phyloP scores from a whole-genome alignment of 495 filamentous ascomycete species.

The Aspergillus leporis region DNA sequence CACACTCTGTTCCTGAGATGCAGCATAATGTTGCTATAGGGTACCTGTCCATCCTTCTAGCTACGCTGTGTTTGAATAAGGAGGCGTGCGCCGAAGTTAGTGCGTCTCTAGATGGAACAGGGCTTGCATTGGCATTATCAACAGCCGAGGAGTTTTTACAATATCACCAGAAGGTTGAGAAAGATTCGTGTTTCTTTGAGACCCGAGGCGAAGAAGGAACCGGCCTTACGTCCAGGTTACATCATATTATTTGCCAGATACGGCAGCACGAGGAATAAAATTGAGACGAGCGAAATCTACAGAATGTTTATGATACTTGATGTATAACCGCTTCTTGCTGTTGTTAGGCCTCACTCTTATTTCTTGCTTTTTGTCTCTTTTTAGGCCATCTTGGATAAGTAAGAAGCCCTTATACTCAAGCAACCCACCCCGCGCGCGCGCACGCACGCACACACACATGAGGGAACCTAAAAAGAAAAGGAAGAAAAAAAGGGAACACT shows the following conservation, averaged over 20 bases:
- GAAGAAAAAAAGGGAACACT: no score
- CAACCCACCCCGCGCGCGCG: no score
- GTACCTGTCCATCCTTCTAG: slow-evolving; percentile 83
- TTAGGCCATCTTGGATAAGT: neutral
- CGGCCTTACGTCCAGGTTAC: slow-evolving; percentile 60
- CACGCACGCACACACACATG: no score
- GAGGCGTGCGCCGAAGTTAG: slow-evolving; percentile 53
- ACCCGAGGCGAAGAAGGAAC: slow-evolving; percentile 34
- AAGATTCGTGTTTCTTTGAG: slow-evolving; percentile 26
- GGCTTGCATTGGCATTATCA: slow-evolving; percentile 64
- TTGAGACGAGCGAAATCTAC: neutral
- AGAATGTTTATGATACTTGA: neutral
- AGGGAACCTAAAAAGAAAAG: no score
- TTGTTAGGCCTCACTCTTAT: neutral
- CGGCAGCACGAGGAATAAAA: slow-evolving; percentile 11
- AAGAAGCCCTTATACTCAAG: no score
- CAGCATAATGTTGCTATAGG: slow-evolving; percentile 86
- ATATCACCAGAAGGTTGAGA: slow-evolving; percentile 74
- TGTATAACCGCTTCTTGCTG: neutral
- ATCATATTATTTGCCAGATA: slow-evolving; percentile 45
- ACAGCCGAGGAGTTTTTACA: slow-evolving; percentile 82
- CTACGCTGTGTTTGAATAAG: slow-evolving; percentile 68
- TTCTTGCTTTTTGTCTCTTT: neutral
- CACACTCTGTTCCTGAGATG: slow-evolving; percentile 80
- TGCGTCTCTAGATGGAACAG: slow-evolving; percentile 55